phyloP scores from a whole-genome alignment of 176 grass and related monocot genomes.

The Raddia distichophylla region DNA sequence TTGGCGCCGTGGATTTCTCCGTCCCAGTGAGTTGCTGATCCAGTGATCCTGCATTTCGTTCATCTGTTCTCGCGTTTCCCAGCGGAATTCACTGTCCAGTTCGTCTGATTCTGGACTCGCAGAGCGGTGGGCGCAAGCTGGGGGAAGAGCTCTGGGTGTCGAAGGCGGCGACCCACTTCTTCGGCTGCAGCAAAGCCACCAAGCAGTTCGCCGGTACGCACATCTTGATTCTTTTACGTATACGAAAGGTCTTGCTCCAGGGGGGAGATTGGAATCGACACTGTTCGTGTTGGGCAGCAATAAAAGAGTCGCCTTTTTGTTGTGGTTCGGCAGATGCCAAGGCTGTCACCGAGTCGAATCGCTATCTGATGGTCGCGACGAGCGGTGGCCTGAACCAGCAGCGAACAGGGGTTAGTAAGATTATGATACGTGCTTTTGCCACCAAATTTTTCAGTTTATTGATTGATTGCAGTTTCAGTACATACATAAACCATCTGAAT shows the following conservation, averaged over 20 bases:
- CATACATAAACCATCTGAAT: conserved; percentile 2
- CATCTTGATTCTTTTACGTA: conserved; percentile 18
- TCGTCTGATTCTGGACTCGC: conserved; percentile 26
- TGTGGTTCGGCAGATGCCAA: conserved; percentile 48
- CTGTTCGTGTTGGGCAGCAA: conserved; percentile 12
- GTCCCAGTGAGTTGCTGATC: conserved; percentile 59
- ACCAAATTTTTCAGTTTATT: neutral
- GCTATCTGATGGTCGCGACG: conserved; percentile 92
- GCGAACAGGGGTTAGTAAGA: conserved; percentile 88
- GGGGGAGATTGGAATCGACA: conserved; percentile 15
- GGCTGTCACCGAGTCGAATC: conserved; percentile 59
- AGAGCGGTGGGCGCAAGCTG: conserved; percentile 69
- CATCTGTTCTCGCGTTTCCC: neutral
- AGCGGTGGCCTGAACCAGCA: conserved; percentile 98
- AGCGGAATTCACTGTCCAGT: conserved; percentile 16
- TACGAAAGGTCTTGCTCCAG: conserved; percentile 10
- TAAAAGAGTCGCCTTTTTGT: conserved; percentile 21
- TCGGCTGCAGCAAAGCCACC: conserved; percentile 79
- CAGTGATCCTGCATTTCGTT: neutral
- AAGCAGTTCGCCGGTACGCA: conserved; percentile 59
- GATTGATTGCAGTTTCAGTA: conserved; percentile 16
- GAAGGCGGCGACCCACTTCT: conserved; percentile 57
- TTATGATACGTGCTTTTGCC: neutral
- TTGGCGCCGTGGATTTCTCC: conserved; percentile 57
- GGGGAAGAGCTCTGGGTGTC: conserved; percentile 71